These are phyloP conservation scores for Beauveria sp. DNA, from an alignment of 2,329 filamentous ascomycete species.

Conservation along the genomic window DNA sequence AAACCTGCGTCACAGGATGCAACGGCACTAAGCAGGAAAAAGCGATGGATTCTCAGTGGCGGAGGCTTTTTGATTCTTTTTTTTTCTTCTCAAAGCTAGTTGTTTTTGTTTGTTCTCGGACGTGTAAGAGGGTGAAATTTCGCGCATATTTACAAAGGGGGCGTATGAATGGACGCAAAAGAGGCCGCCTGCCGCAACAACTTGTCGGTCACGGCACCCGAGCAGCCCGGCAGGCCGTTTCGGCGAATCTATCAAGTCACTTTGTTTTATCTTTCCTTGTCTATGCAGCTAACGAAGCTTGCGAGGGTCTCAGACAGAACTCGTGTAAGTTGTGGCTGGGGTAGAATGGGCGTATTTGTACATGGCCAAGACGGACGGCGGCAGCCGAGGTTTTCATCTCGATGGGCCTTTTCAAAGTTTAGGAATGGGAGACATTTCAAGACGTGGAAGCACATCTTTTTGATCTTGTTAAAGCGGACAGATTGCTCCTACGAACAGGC, in stretches of 20 bases:
- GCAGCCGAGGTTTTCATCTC: no score
- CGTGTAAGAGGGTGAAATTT: background rate
- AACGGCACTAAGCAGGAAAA: background rate
- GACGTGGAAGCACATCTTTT: no score
- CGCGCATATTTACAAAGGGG: background rate
- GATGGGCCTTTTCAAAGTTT: background rate
- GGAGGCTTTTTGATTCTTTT: background rate
- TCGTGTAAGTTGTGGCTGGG: constrained; percentile 7
- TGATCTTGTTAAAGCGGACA: no score
- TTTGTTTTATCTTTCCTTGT: no score
- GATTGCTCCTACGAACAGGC: no score
- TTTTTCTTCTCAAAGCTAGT: background rate
- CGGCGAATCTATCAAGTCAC: background rate
- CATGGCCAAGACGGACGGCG: no score
- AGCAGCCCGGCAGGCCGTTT: background rate
- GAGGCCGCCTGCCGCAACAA: background rate
- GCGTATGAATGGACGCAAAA: background rate
- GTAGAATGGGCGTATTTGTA: background rate
- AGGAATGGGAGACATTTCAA: no score
- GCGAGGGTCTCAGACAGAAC: background rate
- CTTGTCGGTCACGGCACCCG: background rate
- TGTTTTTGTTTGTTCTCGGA: background rate
- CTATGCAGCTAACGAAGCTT: background rate
- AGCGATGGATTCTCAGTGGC: background rate
- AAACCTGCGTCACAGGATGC: constrained; percentile 1